Percentiles rank a stretch among this genome's conserved stretches.
Conservation (phyloP, 805 yeast genomes). For the Clavispora santaluciae region DNA sequence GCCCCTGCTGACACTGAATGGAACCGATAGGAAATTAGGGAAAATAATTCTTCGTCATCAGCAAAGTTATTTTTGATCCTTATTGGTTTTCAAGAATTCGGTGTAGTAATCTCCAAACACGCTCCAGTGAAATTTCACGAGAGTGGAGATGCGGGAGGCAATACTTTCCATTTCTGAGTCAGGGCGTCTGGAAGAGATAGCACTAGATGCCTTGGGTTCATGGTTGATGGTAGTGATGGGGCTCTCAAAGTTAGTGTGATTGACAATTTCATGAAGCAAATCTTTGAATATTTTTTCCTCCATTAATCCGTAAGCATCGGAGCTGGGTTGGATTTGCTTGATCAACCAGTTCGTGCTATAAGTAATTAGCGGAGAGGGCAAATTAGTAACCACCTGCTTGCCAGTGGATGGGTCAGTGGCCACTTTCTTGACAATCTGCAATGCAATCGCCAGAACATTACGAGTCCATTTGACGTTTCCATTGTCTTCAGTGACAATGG, state of each 20-base stretch:
- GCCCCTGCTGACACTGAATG: too few species aligned
- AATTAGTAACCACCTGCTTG: constrained; percentile 12
- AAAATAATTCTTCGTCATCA: too few species aligned
- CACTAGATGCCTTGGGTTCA: constrained; percentile 3
- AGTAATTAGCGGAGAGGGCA: constrained; percentile 41
- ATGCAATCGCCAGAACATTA: constrained; percentile 65
- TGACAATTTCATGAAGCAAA: constrained; percentile 35
- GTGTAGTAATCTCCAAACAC: constrained; percentile 72
- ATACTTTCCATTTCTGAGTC: constrained; percentile 50
- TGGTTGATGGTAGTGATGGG: constrained; percentile 1
- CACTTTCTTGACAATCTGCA: constrained; percentile 54
- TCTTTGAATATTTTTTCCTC: constrained; percentile 61
- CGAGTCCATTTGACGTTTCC: constrained; percentile 91
- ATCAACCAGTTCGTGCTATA: constrained; percentile 76
- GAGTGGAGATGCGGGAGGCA: constrained; percentile 56
- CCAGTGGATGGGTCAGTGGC: constrained; percentile 14
- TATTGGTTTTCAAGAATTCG: constrained; percentile 21
- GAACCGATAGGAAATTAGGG: too few species aligned
- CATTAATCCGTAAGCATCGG: constrained; percentile 70
- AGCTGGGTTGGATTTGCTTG: constrained; percentile 80
- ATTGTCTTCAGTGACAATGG: constrained; percentile 77
- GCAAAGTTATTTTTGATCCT: background rate
- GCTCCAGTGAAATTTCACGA: constrained; percentile 75
- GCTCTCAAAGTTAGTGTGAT: constrained; percentile 10
- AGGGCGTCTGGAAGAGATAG: constrained; percentile 11